A percentile compares a stretch with the other conserved stretches of the same genome.
Evolutionary conservation across 306 rosid species (phyloP).

Genomic region (Gastrolobium bilobum): DNA sequence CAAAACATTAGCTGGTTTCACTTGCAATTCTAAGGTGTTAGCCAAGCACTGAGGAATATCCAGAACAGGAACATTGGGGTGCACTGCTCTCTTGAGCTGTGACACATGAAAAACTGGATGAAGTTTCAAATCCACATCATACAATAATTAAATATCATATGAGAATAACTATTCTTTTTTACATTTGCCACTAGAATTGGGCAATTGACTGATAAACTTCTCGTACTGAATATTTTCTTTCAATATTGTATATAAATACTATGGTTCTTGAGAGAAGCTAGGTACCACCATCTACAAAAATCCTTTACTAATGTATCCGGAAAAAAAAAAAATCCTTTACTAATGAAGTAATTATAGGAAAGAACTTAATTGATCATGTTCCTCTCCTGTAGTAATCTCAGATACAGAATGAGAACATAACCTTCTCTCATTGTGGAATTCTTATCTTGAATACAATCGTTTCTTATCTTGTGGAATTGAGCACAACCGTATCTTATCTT

Average conservation of each 20-base stretch:
- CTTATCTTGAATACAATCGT: not conserved
- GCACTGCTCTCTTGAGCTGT: too few relatives aligned
- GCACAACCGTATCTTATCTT: not conserved
- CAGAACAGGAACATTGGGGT: too few relatives aligned
- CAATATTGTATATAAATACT: not conserved
- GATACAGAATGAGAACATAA: not conserved
- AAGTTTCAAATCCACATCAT: too few relatives aligned
- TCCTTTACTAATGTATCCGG: too few relatives aligned
- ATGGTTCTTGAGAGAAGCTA: conserved; percentile 26
- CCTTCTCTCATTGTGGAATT: not conserved
- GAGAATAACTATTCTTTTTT: not conserved
- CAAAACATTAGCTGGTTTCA: too few relatives aligned
- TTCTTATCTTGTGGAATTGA: not conserved
- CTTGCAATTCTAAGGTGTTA: too few relatives aligned
- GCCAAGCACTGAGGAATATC: too few relatives aligned
- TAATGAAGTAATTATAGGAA: not conserved
- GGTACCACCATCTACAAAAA: not conserved
- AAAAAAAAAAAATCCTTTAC: not conserved
- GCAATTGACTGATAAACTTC: not conserved
- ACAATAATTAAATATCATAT: not conserved
- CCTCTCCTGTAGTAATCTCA: conserved; percentile 17
- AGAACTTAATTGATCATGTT: not conserved
- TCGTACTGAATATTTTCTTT: not conserved
- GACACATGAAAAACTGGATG: too few relatives aligned
- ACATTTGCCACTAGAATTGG: not conserved